Base-by-base conservation (phyloP, 2,329 filamentous ascomycete species). In the Pleomassaria siparia region DNA sequence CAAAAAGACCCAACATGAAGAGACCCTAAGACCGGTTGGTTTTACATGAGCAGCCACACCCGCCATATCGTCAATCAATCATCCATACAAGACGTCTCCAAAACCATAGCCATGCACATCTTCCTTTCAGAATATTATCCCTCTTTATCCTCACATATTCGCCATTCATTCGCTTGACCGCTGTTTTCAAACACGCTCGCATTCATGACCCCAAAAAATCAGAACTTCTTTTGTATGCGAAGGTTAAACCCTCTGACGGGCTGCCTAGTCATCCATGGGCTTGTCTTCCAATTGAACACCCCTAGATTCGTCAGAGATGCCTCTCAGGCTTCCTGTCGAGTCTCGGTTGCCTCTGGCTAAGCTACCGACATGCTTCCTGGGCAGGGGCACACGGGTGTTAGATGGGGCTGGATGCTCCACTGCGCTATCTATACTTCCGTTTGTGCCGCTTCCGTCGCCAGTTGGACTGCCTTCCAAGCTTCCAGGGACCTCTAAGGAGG, bases 401-500 rank as follows among this genome's bases (percentile, higher is more conserved):
- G 64, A 66, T 20, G 65, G 66, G 11, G 60, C 62, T 36, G 66
- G 60, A 40, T 66, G 64, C 54, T 65, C 66, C 22, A 46, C 44
- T 32, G 49, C 40, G 36, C 46, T 43, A 28, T 66, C 65, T 21
- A 72, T 58, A 51, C 71, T 72, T 26, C 64, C 69, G 46, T 67
- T 76, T 60, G 52, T 63, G 21, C 55, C 50, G 33, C 44, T 53
- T 29, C 50, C 58, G 15, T 66, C 65, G 25, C 51, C 49, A 39
- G 69, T 59, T 55, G 77, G 66, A 56, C 74, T 66, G 49, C 64
- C 64, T 22, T 76, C 73, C 32, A 80, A 77, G 50, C 75, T 80
- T 40, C 82, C 81, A 2, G 91, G 91, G 2, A 96, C 91, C 60
- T 95, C 90, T 2, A 96, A 80, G 63, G 89, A 94, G 39, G 84